Evolutionary conservation across 2,329 filamentous ascomycete species (phyloP).

Genomic region (Fusarium sp.): DNA sequence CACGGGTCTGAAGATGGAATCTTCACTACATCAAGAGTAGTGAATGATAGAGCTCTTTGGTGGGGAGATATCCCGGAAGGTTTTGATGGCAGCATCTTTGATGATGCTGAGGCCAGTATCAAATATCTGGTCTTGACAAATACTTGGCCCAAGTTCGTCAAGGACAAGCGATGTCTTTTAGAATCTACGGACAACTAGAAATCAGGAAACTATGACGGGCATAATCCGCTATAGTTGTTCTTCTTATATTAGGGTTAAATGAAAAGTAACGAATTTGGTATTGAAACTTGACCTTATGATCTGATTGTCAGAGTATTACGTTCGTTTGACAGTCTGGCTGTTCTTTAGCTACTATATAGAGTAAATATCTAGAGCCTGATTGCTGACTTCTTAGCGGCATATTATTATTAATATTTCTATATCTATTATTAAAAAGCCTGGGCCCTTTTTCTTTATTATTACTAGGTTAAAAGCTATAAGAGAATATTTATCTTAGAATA

Average conservation of each 20-base stretch:
- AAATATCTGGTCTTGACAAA: constrained; percentile 77
- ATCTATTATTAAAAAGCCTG: too few relatives aligned
- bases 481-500: too few relatives aligned
- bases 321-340: too few relatives aligned
- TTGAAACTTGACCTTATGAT: background rate
- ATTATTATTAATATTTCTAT: too few relatives aligned
- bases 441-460: too few relatives aligned
- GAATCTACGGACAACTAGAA: background rate
- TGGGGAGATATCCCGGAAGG: constrained; percentile 59
- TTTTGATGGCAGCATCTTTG: constrained; percentile 68
- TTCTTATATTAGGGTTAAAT: background rate
- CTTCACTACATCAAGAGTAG: background rate
- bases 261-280: background rate
- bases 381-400: too few relatives aligned
- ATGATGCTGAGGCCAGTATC: constrained; percentile 69
- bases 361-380: too few relatives aligned
- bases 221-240: background rate
- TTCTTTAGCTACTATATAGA: too few relatives aligned
- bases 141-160: constrained; percentile 73
- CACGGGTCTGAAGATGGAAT: background rate
- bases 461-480: too few relatives aligned
- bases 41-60: constrained; percentile 45
- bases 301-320: background rate
- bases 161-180: constrained; percentile 40
- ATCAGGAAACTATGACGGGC: background rate